Base-by-base conservation (phyloP, 495 filamentous ascomycete genomes). In the Lasiosphaeria hispida region DNA sequence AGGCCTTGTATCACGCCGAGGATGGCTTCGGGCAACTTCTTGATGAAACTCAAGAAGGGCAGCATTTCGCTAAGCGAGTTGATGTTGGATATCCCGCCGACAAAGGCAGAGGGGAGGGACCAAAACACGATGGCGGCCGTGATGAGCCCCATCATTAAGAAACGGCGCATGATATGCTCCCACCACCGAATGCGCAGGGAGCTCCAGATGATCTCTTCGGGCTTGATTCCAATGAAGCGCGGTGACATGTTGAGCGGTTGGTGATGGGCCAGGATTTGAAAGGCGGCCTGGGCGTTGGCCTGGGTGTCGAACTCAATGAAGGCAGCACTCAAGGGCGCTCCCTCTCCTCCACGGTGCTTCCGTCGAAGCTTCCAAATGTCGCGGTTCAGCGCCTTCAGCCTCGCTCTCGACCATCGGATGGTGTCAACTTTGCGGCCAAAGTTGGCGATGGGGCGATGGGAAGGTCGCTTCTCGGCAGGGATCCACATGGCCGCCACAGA, bases 231-330 rank as follows among this genome's bases (percentile, higher is more conserved):
- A 49, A 88, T 91, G 66, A 86, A 91, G 10, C 92, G 86, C 19
- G 92, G 91, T 19, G 87, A 77, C 84, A 95, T 92, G 69, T 92
- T 89, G 55, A 94, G 72, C 23, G 87, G 83, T 54, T 88, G 83
- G 63, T 94, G 87, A 72, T 94, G 90, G 2, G 87, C 82, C 36
- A 95, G 79, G 8, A 83, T 86, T 69, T 94, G 90, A 70, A 80
- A 92, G n/a, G 91, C 91, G 35, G 78, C 72, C 70, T 96, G 92
- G 6, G 92, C 92, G 61, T 86, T 86, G 18, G 83, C 77, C 60
- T 92, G 88, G 5, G 80, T 78, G 59, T 81, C 84, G 64, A 94
- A 96, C 64, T 95, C 89, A 51, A 96, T 84, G 67, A 96, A 96
- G 15, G 87, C 84, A 1, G 89, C 83, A 33, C 82, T 83, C 10